These are phyloP conservation scores for Penicillium frequentans DNA, from an alignment of 2,329 filamentous ascomycete genomes.

Conservation along the genomic window DNA sequence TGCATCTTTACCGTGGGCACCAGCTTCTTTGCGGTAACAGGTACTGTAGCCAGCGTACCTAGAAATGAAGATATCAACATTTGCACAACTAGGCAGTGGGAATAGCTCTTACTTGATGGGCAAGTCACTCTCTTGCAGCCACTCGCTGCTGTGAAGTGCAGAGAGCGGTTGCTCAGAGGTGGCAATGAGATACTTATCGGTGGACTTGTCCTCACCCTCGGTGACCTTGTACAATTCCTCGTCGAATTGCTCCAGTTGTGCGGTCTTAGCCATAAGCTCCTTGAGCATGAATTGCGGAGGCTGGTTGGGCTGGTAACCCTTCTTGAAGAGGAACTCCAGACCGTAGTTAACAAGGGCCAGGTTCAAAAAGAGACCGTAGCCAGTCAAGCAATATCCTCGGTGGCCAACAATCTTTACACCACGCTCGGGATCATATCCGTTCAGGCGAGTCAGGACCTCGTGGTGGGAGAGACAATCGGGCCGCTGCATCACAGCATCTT, in stretches of 20 bases:
- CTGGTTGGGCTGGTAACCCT: constrained; percentile 79
- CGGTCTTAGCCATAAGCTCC: constrained; percentile 96
- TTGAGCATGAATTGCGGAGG: constrained; percentile 93
- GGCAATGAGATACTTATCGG: constrained; percentile 80
- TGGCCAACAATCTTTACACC: constrained; percentile 94
- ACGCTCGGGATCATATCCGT: constrained; percentile 89
- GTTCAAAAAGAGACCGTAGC: constrained; percentile 88
- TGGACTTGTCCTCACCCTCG: constrained; percentile 78
- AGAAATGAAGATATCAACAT: constrained; percentile 11
- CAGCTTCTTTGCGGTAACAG: constrained; percentile 94
- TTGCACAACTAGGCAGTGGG: background rate
- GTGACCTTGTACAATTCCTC: constrained; percentile 96
- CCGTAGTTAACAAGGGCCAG: constrained; percentile 95
- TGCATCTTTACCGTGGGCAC: constrained; percentile 85
- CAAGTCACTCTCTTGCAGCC: constrained; percentile 79
- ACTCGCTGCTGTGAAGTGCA: constrained; percentile 89
- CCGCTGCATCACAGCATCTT: constrained; percentile 72
- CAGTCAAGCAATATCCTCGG: constrained; percentile 86
- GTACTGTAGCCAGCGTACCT: constrained; percentile 85
- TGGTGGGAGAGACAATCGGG: constrained; percentile 83
- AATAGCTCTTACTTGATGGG: constrained; percentile 69
- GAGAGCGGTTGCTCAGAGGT: constrained; percentile 95
- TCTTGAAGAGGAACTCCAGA: constrained; percentile 78
- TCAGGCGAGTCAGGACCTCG: constrained; percentile 82
- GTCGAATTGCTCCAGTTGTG: constrained; percentile 94